Conservation (phyloP, 352 stramenopile species). For the Pythium biforme region DNA sequence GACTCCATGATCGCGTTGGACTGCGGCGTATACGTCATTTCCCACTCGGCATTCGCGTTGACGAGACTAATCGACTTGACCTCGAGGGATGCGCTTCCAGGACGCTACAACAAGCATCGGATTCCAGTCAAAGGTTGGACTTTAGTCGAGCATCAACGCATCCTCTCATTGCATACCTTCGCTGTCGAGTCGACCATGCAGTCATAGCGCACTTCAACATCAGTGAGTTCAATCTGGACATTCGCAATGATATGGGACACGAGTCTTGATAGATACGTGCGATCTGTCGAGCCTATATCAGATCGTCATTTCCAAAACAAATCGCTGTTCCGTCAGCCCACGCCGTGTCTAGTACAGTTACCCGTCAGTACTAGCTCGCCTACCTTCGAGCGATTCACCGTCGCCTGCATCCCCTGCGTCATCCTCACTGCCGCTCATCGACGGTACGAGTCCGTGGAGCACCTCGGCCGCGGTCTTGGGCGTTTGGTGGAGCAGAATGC, state of each 20-base stretch:
- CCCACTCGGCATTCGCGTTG: slow-evolving; percentile 76
- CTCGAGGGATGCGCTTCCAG: slow-evolving; percentile 67
- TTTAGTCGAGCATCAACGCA: neutral
- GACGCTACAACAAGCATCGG: slow-evolving; percentile 35
- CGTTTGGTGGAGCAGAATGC: slow-evolving; percentile 66
- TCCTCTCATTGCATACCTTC: slow-evolving; percentile 42
- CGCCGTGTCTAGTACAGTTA: too few species aligned
- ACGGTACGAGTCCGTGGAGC: slow-evolving; percentile 14
- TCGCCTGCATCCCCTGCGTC: slow-evolving; percentile 27
- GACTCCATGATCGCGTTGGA: slow-evolving; percentile 77
- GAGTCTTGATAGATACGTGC: slow-evolving; percentile 79
- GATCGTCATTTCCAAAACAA: neutral
- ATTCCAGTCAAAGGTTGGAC: slow-evolving; percentile 1
- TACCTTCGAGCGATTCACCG: slow-evolving; percentile 15
- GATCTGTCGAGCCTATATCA: slow-evolving; percentile 38
- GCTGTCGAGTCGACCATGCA: slow-evolving; percentile 59
- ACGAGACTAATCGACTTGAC: slow-evolving; percentile 63
- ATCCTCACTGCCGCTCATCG: slow-evolving; percentile 16
- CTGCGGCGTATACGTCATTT: slow-evolving; percentile 71
- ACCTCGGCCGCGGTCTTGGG: slow-evolving; percentile 23
- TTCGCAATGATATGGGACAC: slow-evolving; percentile 86
- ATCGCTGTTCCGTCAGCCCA: neutral
- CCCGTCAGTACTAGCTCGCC: too few species aligned
- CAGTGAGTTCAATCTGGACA: slow-evolving; percentile 80
- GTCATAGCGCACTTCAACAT: slow-evolving; percentile 84